Evolutionary conservation across 192 early-diverging fungal species (phyloP), one percentile per base, ranked within the genome.

Genomic region (Coemansia sp.): DNA sequence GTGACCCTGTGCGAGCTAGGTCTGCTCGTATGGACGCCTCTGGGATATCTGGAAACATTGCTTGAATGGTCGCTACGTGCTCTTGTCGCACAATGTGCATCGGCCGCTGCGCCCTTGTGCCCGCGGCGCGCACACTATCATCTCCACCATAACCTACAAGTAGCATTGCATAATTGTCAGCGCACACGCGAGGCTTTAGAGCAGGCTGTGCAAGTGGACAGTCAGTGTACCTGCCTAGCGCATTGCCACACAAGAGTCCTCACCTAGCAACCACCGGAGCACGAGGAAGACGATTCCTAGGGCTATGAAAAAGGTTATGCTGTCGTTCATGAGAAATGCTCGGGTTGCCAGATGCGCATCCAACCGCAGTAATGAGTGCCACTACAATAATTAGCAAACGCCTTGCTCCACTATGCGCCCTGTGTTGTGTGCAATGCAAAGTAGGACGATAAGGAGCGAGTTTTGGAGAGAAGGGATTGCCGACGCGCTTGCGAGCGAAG

Each of bases 41-140:
- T 5, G 90, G 89, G 40, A 94, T 89, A 62, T 91, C 82, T 7
- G 94, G 94, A 54, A 95, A 95, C 94, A 95, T 94, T 9, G 87
- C 70, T 60, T 85, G 87, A 7, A 94, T 90, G 11, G 86, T 87
- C 60, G 89, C 88, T 17, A 93, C 84, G 79, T 75, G 72, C 39
- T 81, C 73, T n/a, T 47, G 68, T 31, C 78, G 64, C n/a, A 81
- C 78, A n/a, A 63, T 43, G 37, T 75, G 66, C 47, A 59, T 11
- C 40, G 68, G 78, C 10, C 78, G 70, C 54, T 64, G 68, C 6
- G 19, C 31, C 49, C 78, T 65, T 14, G 54, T 60, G 7, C 59
- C 59, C 1, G 51, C 45, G 17, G 38, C 58, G 11, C 49, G 65
- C 10, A 36, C 66, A 53, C 68, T 73, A 4, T 74, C 78, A 38